Percentiles rank a stretch among this genome's conserved stretches.
Evolutionary conservation across 139 green algal species (phyloP).

Genomic region (Tetraselmis chui): DNA sequence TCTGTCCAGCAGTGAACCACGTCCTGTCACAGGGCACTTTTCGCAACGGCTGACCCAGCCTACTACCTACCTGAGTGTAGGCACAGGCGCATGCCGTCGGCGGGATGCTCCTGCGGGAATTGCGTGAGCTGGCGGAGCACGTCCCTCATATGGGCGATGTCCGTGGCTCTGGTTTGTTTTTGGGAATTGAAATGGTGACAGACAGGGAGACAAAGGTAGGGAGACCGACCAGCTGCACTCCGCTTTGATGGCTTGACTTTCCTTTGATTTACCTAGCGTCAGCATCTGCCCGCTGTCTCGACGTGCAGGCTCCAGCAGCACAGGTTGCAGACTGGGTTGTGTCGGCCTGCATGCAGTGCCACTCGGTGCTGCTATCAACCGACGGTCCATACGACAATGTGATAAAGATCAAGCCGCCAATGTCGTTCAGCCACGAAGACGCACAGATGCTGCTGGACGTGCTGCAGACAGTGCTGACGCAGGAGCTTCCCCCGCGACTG

Average conservation of each 20-base stretch:
- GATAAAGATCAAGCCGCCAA: slow-evolving; percentile 68
- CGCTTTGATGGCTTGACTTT: no score
- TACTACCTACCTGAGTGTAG: no score
- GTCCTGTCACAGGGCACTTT: no score
- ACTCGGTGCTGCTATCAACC: slow-evolving; percentile 44
- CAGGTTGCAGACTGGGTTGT: not conserved
- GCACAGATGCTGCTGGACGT: slow-evolving; percentile 34
- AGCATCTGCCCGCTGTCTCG: no score
- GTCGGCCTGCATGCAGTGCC: not conserved
- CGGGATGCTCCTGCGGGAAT: not conserved
- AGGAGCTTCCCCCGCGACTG: not conserved
- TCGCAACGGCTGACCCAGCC: no score
- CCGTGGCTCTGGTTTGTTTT: slow-evolving; percentile 48
- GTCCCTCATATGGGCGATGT: slow-evolving; percentile 45
- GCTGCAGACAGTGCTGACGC: not conserved
- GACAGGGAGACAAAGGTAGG: slow-evolving; percentile 11
- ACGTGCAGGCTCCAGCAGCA: not conserved
- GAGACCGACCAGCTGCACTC: no score
- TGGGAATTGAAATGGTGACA: slow-evolving; percentile 45
- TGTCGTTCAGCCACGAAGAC: slow-evolving; percentile 48
- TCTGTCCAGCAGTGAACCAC: no score
- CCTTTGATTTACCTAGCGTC: no score
- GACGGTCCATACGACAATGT: slow-evolving; percentile 58
- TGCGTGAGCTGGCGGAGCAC: not conserved
- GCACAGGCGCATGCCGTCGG: slow-evolving; percentile 32